phyloP scores from a whole-genome alignment of 768 basidiomycete species.

The Chlorophyllum brunneum region DNA sequence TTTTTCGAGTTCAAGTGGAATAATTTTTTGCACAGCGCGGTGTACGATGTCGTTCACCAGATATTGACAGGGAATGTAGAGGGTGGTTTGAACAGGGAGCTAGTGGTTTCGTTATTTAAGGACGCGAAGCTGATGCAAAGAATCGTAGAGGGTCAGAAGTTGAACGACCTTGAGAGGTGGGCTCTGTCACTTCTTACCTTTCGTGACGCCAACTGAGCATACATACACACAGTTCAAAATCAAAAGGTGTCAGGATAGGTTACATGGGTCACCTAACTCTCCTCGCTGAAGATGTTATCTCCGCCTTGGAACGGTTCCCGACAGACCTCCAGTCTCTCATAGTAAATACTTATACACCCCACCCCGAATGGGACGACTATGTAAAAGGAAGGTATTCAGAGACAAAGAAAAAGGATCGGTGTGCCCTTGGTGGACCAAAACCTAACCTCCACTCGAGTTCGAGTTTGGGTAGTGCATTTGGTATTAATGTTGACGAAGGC shows the following conservation, averaged over 20 bases:
- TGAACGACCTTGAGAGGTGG: constrained; percentile 75
- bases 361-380: constrained; percentile 84
- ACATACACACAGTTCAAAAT: constrained; percentile 46
- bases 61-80: constrained; percentile 87
- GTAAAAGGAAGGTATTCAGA: constrained; percentile 83
- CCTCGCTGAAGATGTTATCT: constrained; percentile 92
- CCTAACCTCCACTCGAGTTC: constrained; percentile 30
- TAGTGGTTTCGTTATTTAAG: constrained; percentile 81
- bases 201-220: neutral
- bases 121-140: constrained; percentile 80
- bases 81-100: constrained; percentile 77
- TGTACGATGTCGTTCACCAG: constrained; percentile 95
- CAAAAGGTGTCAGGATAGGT: constrained; percentile 77
- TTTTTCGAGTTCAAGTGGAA: constrained; percentile 98
- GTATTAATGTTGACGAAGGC: constrained; percentile 11
- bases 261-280: constrained; percentile 97
- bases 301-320: constrained; percentile 85
- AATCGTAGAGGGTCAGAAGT: constrained; percentile 81
- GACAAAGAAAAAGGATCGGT: constrained; percentile 77
- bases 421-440: constrained; percentile 83
- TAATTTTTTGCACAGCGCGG: constrained; percentile 94
- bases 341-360: constrained; percentile 66
- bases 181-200: constrained; percentile 14
- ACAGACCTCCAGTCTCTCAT: constrained; percentile 58
- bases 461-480: constrained; percentile 14